These are phyloP conservation scores for Colletotrichum sp. DNA, from an alignment of 2,329 filamentous ascomycete genomes.

Conservation along the genomic window DNA sequence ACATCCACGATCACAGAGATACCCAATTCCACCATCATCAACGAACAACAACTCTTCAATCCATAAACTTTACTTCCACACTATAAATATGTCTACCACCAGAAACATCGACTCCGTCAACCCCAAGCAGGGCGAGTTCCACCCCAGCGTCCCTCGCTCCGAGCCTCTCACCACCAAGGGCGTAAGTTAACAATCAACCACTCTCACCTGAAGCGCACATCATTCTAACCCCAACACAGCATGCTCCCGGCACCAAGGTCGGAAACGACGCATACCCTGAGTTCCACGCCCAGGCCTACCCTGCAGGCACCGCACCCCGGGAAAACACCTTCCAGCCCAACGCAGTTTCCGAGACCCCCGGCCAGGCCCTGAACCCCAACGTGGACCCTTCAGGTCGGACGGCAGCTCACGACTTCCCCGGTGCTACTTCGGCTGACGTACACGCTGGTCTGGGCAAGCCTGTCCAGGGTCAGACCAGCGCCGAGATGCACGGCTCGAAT, in stretches of 20 bases:
- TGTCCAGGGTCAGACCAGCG: constrained; percentile 43
- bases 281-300: constrained; percentile 65
- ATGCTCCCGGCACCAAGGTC: constrained; percentile 65
- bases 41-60: neutral
- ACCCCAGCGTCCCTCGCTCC: constrained; percentile 51
- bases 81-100: constrained; percentile 42
- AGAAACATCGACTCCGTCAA: constrained; percentile 57
- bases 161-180: constrained; percentile 59
- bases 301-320: constrained; percentile 67
- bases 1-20: neutral
- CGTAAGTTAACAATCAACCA: constrained; percentile 43
- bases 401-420: constrained; percentile 40
- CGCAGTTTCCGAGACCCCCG: constrained; percentile 36
- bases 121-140: constrained; percentile 59
- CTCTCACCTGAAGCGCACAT: neutral
- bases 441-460: constrained; percentile 49
- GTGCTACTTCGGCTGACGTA: constrained; percentile 49
- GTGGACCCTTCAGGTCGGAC: constrained; percentile 28
- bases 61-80: neutral
- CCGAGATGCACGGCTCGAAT: constrained; percentile 43
- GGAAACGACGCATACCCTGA: constrained; percentile 65
- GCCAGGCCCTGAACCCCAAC: constrained; percentile 35
- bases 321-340: constrained; percentile 45
- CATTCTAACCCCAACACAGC: constrained; percentile 46
- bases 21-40: neutral